A percentile compares a stretch with the other conserved stretches of the same genome.
Conservation (phyloP, 1,284 basidiomycete genomes). For the Sporisorium iseilematis-ciliati region DNA sequence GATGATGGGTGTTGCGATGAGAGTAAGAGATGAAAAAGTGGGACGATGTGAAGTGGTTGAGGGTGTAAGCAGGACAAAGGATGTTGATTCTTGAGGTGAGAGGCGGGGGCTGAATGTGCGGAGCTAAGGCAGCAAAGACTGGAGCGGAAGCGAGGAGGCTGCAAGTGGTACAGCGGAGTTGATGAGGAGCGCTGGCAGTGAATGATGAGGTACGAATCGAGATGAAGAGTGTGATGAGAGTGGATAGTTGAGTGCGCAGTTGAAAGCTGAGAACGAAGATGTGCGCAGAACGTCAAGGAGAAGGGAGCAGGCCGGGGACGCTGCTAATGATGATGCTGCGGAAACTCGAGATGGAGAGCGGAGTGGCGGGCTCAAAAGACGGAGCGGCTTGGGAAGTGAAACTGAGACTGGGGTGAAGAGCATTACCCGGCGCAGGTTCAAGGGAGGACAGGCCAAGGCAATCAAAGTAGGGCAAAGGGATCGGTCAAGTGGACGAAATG, state of each 20-base stretch:
- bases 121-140: background rate
- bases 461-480: background rate
- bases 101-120: no score
- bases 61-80: no score
- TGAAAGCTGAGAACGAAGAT: no score
- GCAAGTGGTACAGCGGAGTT: background rate
- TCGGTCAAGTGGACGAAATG: background rate
- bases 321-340: slow-evolving; percentile 1
- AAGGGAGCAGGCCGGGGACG: background rate
- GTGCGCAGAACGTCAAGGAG: background rate
- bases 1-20: no score
- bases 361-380: slow-evolving; percentile 13
- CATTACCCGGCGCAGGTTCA: background rate
- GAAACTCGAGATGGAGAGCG: slow-evolving; percentile 19
- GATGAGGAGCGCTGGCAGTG: slow-evolving; percentile 1
- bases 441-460: background rate
- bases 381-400: background rate
- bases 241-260: no score
- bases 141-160: no score
- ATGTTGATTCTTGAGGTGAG: no score
- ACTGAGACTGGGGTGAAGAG: background rate
- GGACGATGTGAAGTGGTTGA: no score
- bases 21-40: no score
- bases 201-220: background rate
- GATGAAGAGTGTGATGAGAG: no score